These are phyloP conservation scores for Chamaecyparis obtusa DNA, from an alignment of 75 land plant genomes.

Conservation along the genomic window DNA sequence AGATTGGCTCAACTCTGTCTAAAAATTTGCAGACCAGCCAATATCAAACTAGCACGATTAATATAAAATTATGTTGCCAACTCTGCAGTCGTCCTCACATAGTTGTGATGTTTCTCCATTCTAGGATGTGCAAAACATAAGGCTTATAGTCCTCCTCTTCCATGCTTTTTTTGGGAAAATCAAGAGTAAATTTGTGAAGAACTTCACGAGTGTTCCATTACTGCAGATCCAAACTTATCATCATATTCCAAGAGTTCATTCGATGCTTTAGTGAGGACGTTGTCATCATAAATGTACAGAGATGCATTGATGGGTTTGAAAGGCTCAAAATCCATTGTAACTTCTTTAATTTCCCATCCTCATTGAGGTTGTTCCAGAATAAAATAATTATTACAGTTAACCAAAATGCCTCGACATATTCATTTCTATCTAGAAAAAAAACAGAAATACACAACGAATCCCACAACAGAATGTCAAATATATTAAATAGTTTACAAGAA, in stretches of 20 bases:
- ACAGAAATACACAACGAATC: too few relatives aligned
- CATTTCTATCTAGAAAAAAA: too few relatives aligned
- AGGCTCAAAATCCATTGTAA: constrained; percentile 32
- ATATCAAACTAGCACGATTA: constrained; percentile 35
- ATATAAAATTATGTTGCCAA: constrained; percentile 48
- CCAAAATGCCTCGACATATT: too few relatives aligned
- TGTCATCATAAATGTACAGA: constrained; percentile 40
- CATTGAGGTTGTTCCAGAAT: constrained; percentile 75
- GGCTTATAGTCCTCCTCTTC: constrained; percentile 77
- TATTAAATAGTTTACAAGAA: too few relatives aligned
- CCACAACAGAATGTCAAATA: too few relatives aligned
- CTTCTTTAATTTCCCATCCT: constrained; percentile 81
- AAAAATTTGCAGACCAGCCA: constrained; percentile 50
- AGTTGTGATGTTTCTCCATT: constrained; percentile 72
- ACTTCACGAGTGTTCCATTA: constrained; percentile 47
- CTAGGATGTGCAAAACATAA: constrained; percentile 61
- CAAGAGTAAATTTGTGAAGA: constrained; percentile 42
- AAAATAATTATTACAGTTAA: constrained; percentile 3
- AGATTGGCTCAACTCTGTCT: constrained; percentile 75
- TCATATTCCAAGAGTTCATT: constrained; percentile 63
- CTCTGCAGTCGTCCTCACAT: constrained; percentile 59
- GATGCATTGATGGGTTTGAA: constrained; percentile 84
- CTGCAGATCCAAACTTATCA: constrained; percentile 48
- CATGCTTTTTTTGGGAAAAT: constrained; percentile 50
- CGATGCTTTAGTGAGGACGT: constrained; percentile 28